phyloP scores from a whole-genome alignment of 768 basidiomycete genomes.

The Leccinellum albellum region DNA sequence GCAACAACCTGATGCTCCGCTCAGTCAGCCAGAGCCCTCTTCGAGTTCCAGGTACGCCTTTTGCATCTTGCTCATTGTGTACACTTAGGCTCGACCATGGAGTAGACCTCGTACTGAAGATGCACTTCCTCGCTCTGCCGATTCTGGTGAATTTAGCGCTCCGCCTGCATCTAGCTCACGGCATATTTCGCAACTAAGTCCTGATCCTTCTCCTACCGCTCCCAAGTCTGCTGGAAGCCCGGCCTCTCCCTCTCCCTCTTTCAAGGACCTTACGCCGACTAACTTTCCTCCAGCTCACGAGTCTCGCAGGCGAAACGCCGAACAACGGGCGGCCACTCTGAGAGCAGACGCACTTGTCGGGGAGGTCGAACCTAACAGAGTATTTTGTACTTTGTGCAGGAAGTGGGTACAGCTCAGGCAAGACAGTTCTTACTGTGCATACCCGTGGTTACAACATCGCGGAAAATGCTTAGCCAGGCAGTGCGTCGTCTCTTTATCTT shows the following conservation, averaged over 20 bases:
- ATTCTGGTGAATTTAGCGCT: conserved; percentile 19
- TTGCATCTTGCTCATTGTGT: conserved; percentile 3
- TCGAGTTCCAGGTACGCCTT: conserved; percentile 22
- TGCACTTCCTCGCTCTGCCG: conserved; percentile 30
- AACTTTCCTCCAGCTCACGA: conserved; percentile 59
- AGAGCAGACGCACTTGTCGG: conserved; percentile 62
- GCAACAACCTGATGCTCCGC: conserved; percentile 6
- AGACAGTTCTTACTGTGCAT: conserved; percentile 75
- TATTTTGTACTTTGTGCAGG: conserved; percentile 70
- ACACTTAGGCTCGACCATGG: not conserved
- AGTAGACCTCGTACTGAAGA: conserved; percentile 13
- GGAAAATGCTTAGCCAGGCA: conserved; percentile 69
- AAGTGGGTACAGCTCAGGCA: conserved; percentile 84
- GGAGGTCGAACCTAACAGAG: conserved; percentile 68
- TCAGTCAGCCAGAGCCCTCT: conserved; percentile 18
- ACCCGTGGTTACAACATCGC: conserved; percentile 78
- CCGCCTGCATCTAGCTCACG: conserved; percentile 27
- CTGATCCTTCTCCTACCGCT: conserved; percentile 2
- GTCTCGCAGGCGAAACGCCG: conserved; percentile 70
- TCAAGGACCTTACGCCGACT: conserved; percentile 56
- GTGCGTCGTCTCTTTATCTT: conserved; percentile 39
- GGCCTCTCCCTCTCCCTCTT: conserved; percentile 36
- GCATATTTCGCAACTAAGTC: conserved; percentile 6
- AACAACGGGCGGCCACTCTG: conserved; percentile 71
- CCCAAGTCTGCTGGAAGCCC: conserved; percentile 20